Conservation (phyloP, 345 rosid genomes). For the Murraya koenigii region DNA sequence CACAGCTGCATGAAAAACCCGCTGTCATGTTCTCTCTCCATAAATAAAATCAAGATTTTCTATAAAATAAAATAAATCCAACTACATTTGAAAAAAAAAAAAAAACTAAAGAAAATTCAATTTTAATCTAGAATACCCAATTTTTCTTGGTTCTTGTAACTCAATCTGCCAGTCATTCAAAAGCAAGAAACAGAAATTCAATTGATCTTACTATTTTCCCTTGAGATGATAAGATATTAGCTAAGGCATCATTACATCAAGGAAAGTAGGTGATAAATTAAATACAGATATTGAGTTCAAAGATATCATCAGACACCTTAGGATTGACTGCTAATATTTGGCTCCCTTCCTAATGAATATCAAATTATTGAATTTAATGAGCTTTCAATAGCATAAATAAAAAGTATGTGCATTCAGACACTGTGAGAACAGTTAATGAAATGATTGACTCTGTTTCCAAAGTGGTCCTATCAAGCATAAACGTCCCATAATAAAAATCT, state of each 20-base stretch:
- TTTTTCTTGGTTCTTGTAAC: background rate
- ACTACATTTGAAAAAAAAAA: background rate
- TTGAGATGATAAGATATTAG: background rate
- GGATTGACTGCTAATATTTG: background rate
- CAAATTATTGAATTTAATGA: background rate
- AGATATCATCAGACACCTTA: background rate
- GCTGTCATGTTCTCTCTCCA: slow-evolving; percentile 1
- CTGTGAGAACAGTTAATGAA: background rate
- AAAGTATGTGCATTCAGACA: background rate
- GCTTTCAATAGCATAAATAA: background rate
- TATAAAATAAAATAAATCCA: background rate
- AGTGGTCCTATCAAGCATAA: background rate
- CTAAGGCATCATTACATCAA: background rate
- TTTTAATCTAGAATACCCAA: background rate
- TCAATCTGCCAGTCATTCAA: background rate
- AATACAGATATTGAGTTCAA: background rate
- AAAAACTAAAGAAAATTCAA: background rate
- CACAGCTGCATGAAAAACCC: slow-evolving; percentile 66
- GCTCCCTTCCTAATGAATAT: background rate
- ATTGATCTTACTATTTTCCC: background rate
- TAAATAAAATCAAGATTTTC: background rate
- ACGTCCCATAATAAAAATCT: background rate
- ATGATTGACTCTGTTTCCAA: background rate
- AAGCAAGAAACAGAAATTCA: background rate
- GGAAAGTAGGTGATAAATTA: background rate